These are phyloP conservation scores for Rhodamnia argentea DNA, from an alignment of 345 rosid genomes.

Conservation along the genomic window DNA sequence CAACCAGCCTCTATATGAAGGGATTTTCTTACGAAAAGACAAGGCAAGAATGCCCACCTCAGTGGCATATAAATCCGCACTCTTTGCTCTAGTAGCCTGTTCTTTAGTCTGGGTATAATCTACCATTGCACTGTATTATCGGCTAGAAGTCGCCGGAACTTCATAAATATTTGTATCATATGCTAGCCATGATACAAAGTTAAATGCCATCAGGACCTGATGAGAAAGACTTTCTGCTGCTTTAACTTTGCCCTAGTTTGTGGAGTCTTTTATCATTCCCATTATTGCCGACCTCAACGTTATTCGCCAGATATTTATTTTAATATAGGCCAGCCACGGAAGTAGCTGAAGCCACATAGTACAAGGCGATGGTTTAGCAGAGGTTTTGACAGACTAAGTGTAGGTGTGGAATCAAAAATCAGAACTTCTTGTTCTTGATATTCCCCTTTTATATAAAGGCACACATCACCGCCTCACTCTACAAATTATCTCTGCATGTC, in stretches of 20 bases:
- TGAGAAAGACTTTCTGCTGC: neutral
- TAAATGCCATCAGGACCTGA: neutral
- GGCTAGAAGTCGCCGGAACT: neutral
- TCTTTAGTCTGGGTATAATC: slow-evolving; percentile 1
- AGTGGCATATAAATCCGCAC: slow-evolving; percentile 4
- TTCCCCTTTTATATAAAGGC: too few species aligned
- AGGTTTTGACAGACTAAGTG: neutral
- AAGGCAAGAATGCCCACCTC: slow-evolving; percentile 28
- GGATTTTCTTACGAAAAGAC: slow-evolving; percentile 27
- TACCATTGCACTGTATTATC: neutral
- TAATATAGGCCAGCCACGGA: neutral
- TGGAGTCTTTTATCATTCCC: neutral
- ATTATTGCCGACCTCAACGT: neutral
- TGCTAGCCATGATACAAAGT: too few species aligned
- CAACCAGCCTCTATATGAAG: slow-evolving; percentile 25
- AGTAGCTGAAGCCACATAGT: neutral
- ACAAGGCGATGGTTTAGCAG: neutral
- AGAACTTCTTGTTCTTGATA: neutral
- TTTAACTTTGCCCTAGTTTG: neutral
- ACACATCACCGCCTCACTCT: neutral
- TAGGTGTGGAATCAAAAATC: neutral
- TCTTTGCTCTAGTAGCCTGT: slow-evolving; percentile 15
- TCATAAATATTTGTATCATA: neutral
- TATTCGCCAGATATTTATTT: neutral
- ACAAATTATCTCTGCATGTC: neutral